Evolutionary conservation across 2,329 filamentous ascomycete genomes (phyloP), one percentile per base, ranked within the genome.

Genomic region (Macrophomina tecta): DNA sequence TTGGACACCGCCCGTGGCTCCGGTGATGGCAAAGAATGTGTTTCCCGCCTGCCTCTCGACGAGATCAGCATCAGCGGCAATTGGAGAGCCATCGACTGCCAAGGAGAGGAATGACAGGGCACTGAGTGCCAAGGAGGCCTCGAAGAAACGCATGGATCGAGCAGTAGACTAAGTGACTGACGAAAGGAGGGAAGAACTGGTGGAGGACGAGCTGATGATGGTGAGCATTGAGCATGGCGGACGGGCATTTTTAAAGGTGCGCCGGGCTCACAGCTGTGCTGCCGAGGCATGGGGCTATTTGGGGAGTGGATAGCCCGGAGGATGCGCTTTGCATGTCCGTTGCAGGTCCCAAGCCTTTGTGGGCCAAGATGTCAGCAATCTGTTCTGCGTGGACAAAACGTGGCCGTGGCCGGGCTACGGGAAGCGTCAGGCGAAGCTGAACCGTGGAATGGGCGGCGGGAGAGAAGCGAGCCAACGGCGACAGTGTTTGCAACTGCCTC

Each of bases 1-100:
- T n/a, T 77, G 72, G 5, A 78, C 69, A 51, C 71, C 70, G 6
- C 70, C 69, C 11, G 66, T 68, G 30, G 68, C 68, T 23, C 72
- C 73, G 28, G 71, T 72, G 53, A 74, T 70, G 28, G 72, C 70
- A 62, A 70, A 72, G 32, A 49, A 49, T 53, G 42, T 38, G 32
- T 32, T 48, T 2, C 36, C 36, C 36, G 51, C 28, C 11, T 42
- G 46, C 36, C 61, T 53, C 49, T 64, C 61, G 36, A 53, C 48
- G 16, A 49, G 36, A 1, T n/a, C 46, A 36, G 5, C 5, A 7
- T 48, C 61, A 45, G 23, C 6, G 40, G 9, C 36, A 34, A 64
- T n/a, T 9, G 61, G 61, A 34, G 61, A 64, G 16, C 34, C 60
- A 40, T 63, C 51, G 60, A 46, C 48, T 30, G 18, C 49, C n/a